A percentile compares a stretch with the other conserved stretches of the same genome.
Evolutionary conservation across 768 basidiomycete genomes (phyloP).

Genomic region (Hericium alpestre): DNA sequence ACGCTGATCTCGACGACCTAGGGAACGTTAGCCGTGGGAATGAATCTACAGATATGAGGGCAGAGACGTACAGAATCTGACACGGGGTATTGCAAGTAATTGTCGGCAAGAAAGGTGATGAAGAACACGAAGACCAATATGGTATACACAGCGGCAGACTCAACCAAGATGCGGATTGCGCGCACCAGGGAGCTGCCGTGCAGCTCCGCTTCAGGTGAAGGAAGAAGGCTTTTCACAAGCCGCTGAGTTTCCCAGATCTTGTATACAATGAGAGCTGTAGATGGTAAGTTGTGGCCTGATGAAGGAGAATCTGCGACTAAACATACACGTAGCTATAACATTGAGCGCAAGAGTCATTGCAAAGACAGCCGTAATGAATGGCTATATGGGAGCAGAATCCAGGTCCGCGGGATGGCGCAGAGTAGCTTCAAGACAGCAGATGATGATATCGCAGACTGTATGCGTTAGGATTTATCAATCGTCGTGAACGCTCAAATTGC

Average conservation of each 20-base stretch:
- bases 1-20: neutral
- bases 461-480: too few species aligned
- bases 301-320: neutral
- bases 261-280: neutral
- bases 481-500: neutral
- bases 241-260: neutral
- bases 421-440: conserved; percentile 4
- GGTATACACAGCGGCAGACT: conserved; percentile 22
- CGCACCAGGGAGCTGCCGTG: neutral
- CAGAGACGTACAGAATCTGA: conserved; percentile 14
- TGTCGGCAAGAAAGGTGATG: conserved; percentile 13
- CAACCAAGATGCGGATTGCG: conserved; percentile 20
- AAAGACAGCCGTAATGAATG: neutral
- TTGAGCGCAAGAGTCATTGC: conserved; percentile 1
- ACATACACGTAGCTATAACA: neutral
- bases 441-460: conserved; percentile 3
- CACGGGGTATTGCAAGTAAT: conserved; percentile 16
- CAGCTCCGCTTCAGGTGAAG: neutral
- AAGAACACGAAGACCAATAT: conserved; percentile 14
- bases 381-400: neutral
- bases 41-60: too few species aligned
- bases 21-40: neutral
- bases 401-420: neutral
- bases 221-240: too few species aligned
- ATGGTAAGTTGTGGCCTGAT: too few species aligned